A percentile compares a stretch with the other conserved stretches of the same genome.
These are phyloP conservation scores for Gastrodia elata DNA, from an alignment of 106 monocot genomes.

Conservation along the genomic window DNA sequence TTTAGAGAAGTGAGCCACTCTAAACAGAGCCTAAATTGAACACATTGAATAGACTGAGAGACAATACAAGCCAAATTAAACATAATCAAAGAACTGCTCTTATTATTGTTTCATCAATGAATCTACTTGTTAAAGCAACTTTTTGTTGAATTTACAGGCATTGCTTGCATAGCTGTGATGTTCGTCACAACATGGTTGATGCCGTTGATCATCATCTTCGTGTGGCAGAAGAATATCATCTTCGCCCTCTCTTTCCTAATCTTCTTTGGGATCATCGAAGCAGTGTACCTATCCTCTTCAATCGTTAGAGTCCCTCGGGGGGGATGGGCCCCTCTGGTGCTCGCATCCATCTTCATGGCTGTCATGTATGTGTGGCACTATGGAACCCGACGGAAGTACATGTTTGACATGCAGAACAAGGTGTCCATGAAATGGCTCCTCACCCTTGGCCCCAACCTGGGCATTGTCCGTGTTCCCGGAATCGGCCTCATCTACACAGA, in stretches of 20 bases:
- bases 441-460: conserved; percentile 71
- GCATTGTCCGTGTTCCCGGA: conserved; percentile 82
- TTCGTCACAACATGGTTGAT: conserved; percentile 81
- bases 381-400: conserved; percentile 55
- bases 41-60: no score
- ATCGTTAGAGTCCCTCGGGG: conserved; percentile 64
- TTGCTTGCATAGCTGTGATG: conserved; percentile 75
- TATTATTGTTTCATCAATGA: neutral
- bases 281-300: conserved; percentile 40
- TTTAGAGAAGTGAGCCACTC: no score
- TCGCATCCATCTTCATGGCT: conserved; percentile 45
- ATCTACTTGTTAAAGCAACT: neutral
- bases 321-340: conserved; percentile 63
- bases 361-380: conserved; percentile 89
- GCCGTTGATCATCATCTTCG: conserved; percentile 61
- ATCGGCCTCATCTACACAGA: conserved; percentile 84
- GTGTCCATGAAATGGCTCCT: conserved; percentile 88
- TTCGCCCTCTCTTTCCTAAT: conserved; percentile 35
- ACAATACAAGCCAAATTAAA: no score
- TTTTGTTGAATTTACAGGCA: conserved; percentile 44
- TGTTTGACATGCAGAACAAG: conserved; percentile 75
- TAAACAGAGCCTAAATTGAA: no score
- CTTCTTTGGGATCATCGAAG: conserved; percentile 54
- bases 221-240: conserved; percentile 44
- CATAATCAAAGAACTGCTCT: no score